Base-by-base conservation (phyloP, 2,329 filamentous ascomycete species). In the Colletotrichum sp. region DNA sequence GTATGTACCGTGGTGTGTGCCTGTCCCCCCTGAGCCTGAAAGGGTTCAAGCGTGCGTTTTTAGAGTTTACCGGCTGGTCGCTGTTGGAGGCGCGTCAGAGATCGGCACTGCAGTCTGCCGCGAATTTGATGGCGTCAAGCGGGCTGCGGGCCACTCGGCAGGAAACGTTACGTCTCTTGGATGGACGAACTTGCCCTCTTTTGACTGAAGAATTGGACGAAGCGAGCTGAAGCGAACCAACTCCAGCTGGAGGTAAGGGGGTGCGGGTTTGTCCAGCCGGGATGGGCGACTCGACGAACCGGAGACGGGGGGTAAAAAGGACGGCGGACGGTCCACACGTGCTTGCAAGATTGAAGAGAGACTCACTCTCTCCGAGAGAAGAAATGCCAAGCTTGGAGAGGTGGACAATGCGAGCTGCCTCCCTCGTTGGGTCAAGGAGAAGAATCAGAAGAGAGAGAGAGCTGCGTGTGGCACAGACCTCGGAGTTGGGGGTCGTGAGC, bases 51-150 rank as follows among this genome's bases (percentile, higher is more conserved):
- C 72, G 62, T 67, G 65, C 28, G 28, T 70, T 72, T 75, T 72
- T 75, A 64, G 68, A 72, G 73, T 75, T 72, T 75, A 75, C 70
- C 73, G 63, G 73, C 63, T 72, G 55, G 13, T 64, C 68, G 57
- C 36, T 59, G 44, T 22, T 24, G 18, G 7, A 64, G 70, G 63
- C 63, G 68, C 72, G 69, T 75, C 36, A 64, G 55, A 44, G 73
- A 75, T 68, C 69, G 64, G 57, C 73, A 72, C 26, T 64, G 36
- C 39, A 34, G 57, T 57, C 24, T 57, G 69, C 39, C 26, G 60
- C 26, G 55, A 44, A 44, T 34, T 68, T 64, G 57, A 73, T 65
- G 73, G 69, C 64, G 73, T 72, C 52, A 57, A 67, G 39, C 62
- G 69, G 72, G 65, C 28, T 36, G 36, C 44, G 28, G 34, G 36